Percentiles rank a stretch among this genome's conserved stretches.
These are phyloP conservation scores for Aspergillus sp. DNA, from an alignment of 2,329 filamentous ascomycete species.

Conservation along the genomic window DNA sequence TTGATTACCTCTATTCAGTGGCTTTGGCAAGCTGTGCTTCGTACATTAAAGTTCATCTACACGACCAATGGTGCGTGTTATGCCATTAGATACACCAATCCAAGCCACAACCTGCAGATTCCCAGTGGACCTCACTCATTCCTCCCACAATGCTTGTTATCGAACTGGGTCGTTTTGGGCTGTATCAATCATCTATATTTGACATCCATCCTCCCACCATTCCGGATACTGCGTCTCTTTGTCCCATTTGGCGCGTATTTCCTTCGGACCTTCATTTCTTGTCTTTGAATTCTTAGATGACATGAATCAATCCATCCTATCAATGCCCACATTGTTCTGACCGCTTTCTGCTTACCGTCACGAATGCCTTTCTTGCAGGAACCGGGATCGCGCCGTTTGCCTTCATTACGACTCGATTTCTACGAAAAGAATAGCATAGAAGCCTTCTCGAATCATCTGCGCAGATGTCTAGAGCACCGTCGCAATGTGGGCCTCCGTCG, in stretches of 20 bases:
- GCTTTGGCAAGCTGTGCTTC: background rate
- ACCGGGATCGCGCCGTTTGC: background rate
- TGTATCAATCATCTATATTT: background rate
- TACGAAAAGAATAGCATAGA: background rate
- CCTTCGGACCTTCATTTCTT: background rate
- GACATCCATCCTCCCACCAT: background rate
- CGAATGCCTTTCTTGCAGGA: constrained; percentile 11
- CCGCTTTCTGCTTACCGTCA: constrained; percentile 7
- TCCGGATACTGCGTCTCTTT: background rate
- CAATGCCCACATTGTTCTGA: background rate
- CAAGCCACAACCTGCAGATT: background rate
- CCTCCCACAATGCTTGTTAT: background rate
- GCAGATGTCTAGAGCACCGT: constrained; percentile 28
- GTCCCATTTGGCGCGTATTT: background rate
- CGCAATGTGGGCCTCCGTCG: constrained; percentile 21
- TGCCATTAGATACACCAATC: background rate
- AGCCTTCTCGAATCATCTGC: constrained; percentile 1
- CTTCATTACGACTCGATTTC: background rate
- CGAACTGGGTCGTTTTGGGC: background rate
- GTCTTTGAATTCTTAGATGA: background rate
- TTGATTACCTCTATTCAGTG: background rate
- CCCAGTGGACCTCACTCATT: background rate
- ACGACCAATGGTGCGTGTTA: background rate
- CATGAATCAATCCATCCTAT: background rate
- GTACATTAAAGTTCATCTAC: background rate